Conservation (phyloP, 768 basidiomycete species). For the Gloeopeniophorella convolvens region DNA sequence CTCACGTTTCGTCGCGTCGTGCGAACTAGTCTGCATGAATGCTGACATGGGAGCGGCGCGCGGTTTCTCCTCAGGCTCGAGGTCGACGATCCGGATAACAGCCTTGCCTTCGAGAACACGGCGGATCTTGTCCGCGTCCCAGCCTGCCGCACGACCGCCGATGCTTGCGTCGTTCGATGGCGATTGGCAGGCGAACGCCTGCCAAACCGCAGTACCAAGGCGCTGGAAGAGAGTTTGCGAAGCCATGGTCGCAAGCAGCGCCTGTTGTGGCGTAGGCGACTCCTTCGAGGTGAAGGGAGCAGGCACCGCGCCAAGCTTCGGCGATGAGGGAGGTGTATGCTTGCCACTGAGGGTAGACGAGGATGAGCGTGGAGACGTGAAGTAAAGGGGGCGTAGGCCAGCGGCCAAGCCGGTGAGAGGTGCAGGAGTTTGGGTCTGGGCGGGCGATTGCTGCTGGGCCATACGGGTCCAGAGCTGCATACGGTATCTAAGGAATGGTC, state of each 20-base stretch:
- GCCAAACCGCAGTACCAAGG: constrained; percentile 80
- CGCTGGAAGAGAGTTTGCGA: constrained; percentile 67
- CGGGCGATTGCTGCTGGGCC: constrained; percentile 57
- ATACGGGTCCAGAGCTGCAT: constrained; percentile 92
- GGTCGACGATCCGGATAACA: constrained; percentile 69
- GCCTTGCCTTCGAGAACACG: constrained; percentile 80
- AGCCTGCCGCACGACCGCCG: constrained; percentile 7
- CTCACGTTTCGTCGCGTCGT: neutral
- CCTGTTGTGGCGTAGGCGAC: constrained; percentile 31
- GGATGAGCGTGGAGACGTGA: constrained; percentile 22
- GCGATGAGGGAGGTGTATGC: constrained; percentile 37
- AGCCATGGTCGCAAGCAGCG: constrained; percentile 63
- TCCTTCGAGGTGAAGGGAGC: constrained; percentile 28
- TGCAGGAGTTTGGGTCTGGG: constrained; percentile 26
- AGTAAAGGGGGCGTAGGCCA: constrained; percentile 33
- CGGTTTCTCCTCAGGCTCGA: constrained; percentile 37
- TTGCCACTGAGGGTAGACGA: constrained; percentile 42
- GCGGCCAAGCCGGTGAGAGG: constrained; percentile 26
- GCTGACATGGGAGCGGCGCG: neutral
- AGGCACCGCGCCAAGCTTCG: constrained; percentile 28
- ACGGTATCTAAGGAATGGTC: constrained; percentile 42
- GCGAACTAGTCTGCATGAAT: neutral
- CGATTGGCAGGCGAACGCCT: constrained; percentile 68
- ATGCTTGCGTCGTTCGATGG: constrained; percentile 21
- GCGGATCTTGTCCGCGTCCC: constrained; percentile 74